Percentiles rank a stretch among this genome's conserved stretches.
phyloP scores from a whole-genome alignment of 2,329 filamentous ascomycete genomes.

The Colletotrichum godetiae region DNA sequence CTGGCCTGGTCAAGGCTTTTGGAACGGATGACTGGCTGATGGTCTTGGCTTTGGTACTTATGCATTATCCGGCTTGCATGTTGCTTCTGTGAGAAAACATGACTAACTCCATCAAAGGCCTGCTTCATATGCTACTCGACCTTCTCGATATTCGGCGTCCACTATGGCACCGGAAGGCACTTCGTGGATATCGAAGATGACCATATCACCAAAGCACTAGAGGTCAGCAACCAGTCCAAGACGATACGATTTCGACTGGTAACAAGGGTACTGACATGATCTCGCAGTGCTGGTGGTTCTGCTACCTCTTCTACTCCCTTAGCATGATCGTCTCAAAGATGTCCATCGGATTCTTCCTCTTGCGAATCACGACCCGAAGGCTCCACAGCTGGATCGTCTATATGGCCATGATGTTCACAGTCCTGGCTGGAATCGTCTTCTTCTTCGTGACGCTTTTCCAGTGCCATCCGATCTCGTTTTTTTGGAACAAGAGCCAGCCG shows the following conservation, averaged over 20 bases:
- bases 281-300: conserved; percentile 50
- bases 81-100: neutral
- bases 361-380: conserved; percentile 51
- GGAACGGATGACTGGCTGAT: conserved; percentile 54
- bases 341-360: conserved; percentile 55
- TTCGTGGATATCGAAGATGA: conserved; percentile 42
- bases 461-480: conserved; percentile 52
- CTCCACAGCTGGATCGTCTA: conserved; percentile 50
- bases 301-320: conserved; percentile 50
- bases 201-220: conserved; percentile 46
- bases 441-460: conserved; percentile 56
- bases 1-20: conserved; percentile 50
- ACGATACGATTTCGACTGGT: neutral
- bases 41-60: conserved; percentile 49
- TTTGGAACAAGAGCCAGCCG: conserved; percentile 49
- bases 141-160: conserved; percentile 48
- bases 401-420: conserved; percentile 47
- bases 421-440: conserved; percentile 50
- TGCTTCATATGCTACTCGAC: conserved; percentile 50
- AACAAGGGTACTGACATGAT: neutral
- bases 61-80: neutral
- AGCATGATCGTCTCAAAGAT: conserved; percentile 53
- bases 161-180: conserved; percentile 55
- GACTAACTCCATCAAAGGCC: conserved; percentile 36
- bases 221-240: conserved; percentile 40